phyloP scores from a whole-genome alignment of 805 yeast genomes.

The Ogataea neopini region DNA sequence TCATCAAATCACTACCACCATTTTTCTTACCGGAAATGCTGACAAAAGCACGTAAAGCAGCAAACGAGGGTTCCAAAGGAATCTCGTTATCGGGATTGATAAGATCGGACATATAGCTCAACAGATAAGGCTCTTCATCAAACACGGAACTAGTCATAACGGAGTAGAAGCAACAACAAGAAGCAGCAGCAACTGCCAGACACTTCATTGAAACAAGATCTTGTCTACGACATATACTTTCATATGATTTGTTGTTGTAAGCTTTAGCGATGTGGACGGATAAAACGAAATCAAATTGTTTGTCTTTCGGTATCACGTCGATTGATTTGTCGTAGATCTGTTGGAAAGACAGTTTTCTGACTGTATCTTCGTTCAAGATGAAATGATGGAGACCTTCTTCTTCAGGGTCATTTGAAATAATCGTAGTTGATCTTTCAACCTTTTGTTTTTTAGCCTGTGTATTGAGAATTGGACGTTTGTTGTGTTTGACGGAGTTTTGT shows the following conservation, averaged over 20 bases:
- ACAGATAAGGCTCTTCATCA: conserved; percentile 69
- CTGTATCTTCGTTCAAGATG: conserved; percentile 52
- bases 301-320: conserved; percentile 58
- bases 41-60: conserved; percentile 68
- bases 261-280: conserved; percentile 70
- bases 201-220: conserved; percentile 65
- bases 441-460: conserved; percentile 25
- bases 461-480: conserved; percentile 22
- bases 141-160: conserved; percentile 65
- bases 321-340: conserved; percentile 65
- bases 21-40: conserved; percentile 64
- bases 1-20: conserved; percentile 75
- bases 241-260: conserved; percentile 55
- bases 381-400: conserved; percentile 55
- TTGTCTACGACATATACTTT: conserved; percentile 55
- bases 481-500: conserved; percentile 12
- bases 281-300: conserved; percentile 62
- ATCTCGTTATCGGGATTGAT: conserved; percentile 65
- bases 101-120: conserved; percentile 69
- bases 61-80: conserved; percentile 52
- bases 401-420: conserved; percentile 13
- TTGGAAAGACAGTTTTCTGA: conserved; percentile 54
- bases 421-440: conserved; percentile 17
- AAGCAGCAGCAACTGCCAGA: conserved; percentile 63
- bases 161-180: conserved; percentile 56